phyloP scores from a whole-genome alignment of 768 basidiomycete species.

The Piloderma croceum region DNA sequence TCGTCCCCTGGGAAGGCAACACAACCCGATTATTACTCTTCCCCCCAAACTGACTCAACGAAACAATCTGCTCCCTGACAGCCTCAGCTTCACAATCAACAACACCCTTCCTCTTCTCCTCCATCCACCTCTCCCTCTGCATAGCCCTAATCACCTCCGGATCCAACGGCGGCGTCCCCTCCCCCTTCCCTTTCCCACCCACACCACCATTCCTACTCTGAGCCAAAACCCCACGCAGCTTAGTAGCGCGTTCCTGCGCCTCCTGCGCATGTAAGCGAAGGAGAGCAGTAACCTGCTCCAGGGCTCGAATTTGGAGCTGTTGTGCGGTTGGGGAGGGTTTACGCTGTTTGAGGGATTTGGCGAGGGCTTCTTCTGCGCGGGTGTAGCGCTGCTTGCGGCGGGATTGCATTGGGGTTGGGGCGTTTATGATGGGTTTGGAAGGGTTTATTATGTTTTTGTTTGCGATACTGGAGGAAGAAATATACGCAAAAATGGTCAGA shows the following conservation, averaged over 20 bases:
- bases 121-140: slow-evolving; percentile 46
- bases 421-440: no score
- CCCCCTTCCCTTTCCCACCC: no score
- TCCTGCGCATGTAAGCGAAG: slow-evolving; percentile 42
- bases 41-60: slow-evolving; percentile 16
- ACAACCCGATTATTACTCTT: slow-evolving; percentile 9
- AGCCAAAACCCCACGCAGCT: slow-evolving; percentile 33
- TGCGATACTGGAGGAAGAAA: no score
- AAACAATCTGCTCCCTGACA: slow-evolving; percentile 31
- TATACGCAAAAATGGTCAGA: no score
- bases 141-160: slow-evolving; percentile 32
- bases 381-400: slow-evolving; percentile 38
- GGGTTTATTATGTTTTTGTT: no score
- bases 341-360: slow-evolving; percentile 27
- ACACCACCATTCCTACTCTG: no score
- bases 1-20: slow-evolving; percentile 13
- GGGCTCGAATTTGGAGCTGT: slow-evolving; percentile 43
- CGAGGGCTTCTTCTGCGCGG: slow-evolving; percentile 39
- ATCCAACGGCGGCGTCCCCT: slow-evolving; percentile 35
- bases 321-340: slow-evolving; percentile 30
- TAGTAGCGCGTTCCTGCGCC: slow-evolving; percentile 36
- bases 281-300: slow-evolving; percentile 39
- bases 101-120: slow-evolving; percentile 38
- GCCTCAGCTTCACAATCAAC: slow-evolving; percentile 32
- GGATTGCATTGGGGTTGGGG: no score